Percentiles rank a stretch among this genome's conserved stretches.
These are phyloP conservation scores for Trichoderma virens DNA, from an alignment of 495 filamentous ascomycete species.

Conservation along the genomic window DNA sequence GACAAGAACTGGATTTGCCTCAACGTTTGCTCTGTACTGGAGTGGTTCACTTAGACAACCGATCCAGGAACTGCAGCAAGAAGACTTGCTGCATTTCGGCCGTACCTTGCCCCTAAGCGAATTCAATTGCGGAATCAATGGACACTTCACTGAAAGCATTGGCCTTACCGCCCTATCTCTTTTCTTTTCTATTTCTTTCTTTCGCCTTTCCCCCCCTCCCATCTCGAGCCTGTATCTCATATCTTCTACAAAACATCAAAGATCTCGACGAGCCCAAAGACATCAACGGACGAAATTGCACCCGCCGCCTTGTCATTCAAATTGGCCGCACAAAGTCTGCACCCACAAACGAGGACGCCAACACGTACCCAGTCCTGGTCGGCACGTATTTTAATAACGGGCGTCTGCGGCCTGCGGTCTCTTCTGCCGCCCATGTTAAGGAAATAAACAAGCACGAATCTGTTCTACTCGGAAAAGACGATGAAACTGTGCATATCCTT, in stretches of 20 bases:
- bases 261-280: slow-evolving; percentile 79
- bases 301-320: slow-evolving; percentile 84
- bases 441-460: slow-evolving; percentile 38
- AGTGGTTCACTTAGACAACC: slow-evolving; percentile 72
- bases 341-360: slow-evolving; percentile 39
- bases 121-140: no score
- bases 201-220: no score
- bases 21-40: slow-evolving; percentile 76
- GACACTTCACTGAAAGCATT: no score
- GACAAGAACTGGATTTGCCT: slow-evolving; percentile 78
- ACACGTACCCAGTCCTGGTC: slow-evolving; percentile 39
- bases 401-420: slow-evolving; percentile 59
- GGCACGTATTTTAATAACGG: slow-evolving; percentile 54
- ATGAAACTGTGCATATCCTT: slow-evolving; percentile 68
- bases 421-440: slow-evolving; percentile 45
- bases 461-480: slow-evolving; percentile 55
- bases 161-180: no score
- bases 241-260: slow-evolving; percentile 57
- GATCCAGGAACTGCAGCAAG: slow-evolving; percentile 69
- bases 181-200: no score
- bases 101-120: slow-evolving; percentile 73
- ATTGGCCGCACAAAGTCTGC: slow-evolving; percentile 73
- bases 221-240: slow-evolving; percentile 58
- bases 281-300: slow-evolving; percentile 86
- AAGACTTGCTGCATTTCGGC: slow-evolving; percentile 83